Percentiles rank a stretch among this genome's conserved stretches.
Conservation (phyloP, 139 green algal genomes). For the Closterium sp. region DNA sequence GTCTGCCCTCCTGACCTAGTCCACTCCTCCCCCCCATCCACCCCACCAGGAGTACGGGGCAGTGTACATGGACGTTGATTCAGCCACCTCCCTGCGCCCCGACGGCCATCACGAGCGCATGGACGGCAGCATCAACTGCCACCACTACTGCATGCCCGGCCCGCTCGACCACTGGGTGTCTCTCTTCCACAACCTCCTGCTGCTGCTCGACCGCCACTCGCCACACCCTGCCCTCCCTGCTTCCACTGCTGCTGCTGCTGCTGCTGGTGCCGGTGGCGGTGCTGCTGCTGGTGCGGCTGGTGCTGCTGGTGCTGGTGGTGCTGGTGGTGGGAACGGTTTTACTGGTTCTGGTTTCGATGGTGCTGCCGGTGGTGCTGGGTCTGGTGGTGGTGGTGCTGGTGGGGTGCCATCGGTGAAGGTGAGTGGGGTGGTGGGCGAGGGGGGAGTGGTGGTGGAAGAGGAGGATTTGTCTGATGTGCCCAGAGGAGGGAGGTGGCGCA, state of each 20-base stretch:
- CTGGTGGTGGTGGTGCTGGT: background rate
- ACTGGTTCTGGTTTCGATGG: background rate
- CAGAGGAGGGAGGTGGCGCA: background rate
- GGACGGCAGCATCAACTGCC: constrained; percentile 16
- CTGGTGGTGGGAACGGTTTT: background rate
- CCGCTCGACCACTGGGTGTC: constrained; percentile 27
- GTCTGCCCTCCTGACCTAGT: background rate
- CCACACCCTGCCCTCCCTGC: background rate
- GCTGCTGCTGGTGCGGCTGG: background rate
- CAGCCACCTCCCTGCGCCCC: constrained; percentile 16
- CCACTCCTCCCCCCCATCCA: background rate
- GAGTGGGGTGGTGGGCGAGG: background rate
- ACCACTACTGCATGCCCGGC: constrained; percentile 35
- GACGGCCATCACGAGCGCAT: constrained; percentile 21
- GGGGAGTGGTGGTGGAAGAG: constrained; percentile 17
- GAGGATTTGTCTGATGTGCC: background rate
- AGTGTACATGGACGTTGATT: constrained; percentile 37
- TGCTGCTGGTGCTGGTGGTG: background rate
- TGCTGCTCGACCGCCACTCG: constrained; percentile 9
- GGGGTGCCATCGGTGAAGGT: background rate
- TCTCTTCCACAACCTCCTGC: constrained; percentile 27
- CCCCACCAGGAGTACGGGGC: constrained; percentile 27
- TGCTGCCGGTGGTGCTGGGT: background rate
- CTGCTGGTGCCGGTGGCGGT: background rate
- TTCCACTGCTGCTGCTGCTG: background rate